A percentile compares a stretch with the other conserved stretches of the same genome.
Conservation (phyloP, 768 basidiomycete genomes). For the Amanita polypyramis region DNA sequence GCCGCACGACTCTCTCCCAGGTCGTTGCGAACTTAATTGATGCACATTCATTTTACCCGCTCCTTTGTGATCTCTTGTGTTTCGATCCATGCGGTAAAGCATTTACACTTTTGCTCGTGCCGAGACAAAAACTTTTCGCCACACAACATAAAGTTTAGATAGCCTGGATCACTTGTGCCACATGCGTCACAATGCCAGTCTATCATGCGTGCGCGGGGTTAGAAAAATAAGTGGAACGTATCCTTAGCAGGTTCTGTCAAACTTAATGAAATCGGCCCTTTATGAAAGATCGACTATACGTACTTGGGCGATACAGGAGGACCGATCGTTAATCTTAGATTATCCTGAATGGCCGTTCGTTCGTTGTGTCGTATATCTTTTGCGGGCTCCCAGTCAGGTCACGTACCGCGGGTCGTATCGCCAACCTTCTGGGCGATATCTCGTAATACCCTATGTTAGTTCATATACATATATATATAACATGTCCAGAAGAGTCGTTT, state of each 20-base stretch:
- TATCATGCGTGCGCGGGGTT: background rate
- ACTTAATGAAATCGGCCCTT: conserved; percentile 4
- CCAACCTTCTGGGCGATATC: background rate
- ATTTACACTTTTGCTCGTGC: too few species aligned
- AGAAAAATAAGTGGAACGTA: background rate
- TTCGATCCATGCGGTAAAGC: background rate
- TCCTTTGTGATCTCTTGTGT: background rate
- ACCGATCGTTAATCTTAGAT: conserved; percentile 1
- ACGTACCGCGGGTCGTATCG: background rate
- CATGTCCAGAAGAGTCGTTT: background rate
- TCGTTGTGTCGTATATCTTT: background rate
- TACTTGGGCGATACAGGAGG: background rate
- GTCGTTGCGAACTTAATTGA: background rate
- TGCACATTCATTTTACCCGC: background rate
- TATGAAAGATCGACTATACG: conserved; percentile 5
- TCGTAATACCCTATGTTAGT: background rate
- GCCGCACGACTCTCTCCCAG: background rate
- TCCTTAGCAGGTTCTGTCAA: conserved; percentile 5
- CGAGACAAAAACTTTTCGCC: too few species aligned
- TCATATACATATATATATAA: background rate
- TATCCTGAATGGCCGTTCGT: background rate
- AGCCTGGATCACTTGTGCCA: background rate
- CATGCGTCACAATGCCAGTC: background rate
- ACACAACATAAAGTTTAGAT: background rate
- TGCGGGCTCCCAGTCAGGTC: background rate